Percentiles rank a stretch among this genome's conserved stretches.
phyloP scores from a whole-genome alignment of 495 filamentous ascomycete species.

The Penicillium ochrochloron region DNA sequence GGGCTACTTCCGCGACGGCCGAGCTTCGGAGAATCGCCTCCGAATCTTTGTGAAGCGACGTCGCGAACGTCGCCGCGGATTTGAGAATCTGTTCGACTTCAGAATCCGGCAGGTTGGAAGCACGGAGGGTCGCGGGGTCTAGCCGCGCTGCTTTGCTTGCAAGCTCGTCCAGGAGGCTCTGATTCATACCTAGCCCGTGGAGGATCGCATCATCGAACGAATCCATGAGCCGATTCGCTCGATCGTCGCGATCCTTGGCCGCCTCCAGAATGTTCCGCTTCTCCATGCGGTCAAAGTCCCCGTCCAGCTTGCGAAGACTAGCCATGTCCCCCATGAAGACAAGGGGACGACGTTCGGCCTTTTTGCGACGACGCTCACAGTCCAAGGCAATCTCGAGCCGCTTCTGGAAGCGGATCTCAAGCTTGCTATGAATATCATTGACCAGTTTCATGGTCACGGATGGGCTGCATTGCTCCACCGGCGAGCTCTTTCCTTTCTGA shows the following conservation, averaged over 20 bases:
- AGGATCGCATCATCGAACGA: conserved; percentile 57
- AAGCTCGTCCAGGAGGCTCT: conserved; percentile 56
- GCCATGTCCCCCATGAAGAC: conserved; percentile 56
- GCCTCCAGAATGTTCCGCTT: conserved; percentile 55
- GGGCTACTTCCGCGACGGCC: conserved; percentile 50
- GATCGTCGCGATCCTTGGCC: conserved; percentile 52
- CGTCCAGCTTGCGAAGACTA: conserved; percentile 52
- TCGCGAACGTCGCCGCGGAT: conserved; percentile 44
- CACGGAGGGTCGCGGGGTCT: conserved; percentile 38
- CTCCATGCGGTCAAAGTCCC: conserved; percentile 59
- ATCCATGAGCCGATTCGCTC: conserved; percentile 59
- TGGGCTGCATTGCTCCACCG: conserved; percentile 40
- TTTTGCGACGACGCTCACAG: conserved; percentile 56
- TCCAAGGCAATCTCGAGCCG: conserved; percentile 56
- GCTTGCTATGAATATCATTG: conserved; percentile 51
- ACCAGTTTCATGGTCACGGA: conserved; percentile 52
- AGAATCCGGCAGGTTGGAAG: conserved; percentile 39
- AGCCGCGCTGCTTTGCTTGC: conserved; percentile 44
- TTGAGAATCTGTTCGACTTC: conserved; percentile 54
- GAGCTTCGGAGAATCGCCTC: conserved; percentile 56
- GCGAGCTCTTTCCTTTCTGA: conserved; percentile 40
- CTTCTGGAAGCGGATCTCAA: conserved; percentile 56
- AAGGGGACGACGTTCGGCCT: conserved; percentile 54
- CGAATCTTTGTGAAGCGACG: conserved; percentile 51
- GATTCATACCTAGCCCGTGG: conserved; percentile 56